A percentile compares a stretch with the other conserved stretches of the same genome.
Conservation (phyloP, 306 rosid genomes). For the Mucuna pruriens region DNA sequence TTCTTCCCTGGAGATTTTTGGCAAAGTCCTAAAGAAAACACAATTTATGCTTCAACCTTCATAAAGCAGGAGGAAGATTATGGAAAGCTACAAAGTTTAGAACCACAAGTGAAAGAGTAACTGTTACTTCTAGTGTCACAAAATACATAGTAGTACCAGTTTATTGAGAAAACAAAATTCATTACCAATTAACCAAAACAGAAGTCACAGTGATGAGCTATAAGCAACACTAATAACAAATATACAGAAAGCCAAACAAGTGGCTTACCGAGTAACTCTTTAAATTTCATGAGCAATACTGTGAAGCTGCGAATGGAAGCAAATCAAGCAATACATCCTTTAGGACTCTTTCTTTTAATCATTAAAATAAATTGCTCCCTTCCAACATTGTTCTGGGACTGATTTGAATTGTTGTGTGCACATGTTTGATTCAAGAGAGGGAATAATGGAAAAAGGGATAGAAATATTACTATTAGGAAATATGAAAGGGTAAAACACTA, state of each 20-base stretch:
- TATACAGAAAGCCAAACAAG: conserved; percentile 8
- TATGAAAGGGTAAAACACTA: not conserved
- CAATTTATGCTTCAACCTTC: conserved; percentile 35
- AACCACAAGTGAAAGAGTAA: conserved; percentile 24
- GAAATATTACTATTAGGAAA: not conserved
- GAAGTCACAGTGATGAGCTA: conserved; percentile 7
- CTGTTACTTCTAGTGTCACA: not conserved
- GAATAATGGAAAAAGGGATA: conserved; percentile 14
- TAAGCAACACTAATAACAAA: not conserved
- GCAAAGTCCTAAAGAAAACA: conserved; percentile 70
- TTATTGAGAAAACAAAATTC: not conserved
- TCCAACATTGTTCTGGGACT: conserved; percentile 1
- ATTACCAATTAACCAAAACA: not conserved
- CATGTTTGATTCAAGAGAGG: conserved; percentile 8
- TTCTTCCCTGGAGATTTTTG: conserved; percentile 81
- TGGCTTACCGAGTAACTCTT: not conserved
- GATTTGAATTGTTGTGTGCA: not conserved
- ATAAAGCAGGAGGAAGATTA: conserved; percentile 33
- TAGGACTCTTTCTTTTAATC: conserved; percentile 9
- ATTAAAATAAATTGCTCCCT: not conserved
- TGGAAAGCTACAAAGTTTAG: conserved; percentile 4
- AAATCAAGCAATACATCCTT: conserved; percentile 2
- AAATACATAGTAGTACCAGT: not conserved
- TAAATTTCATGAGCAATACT: not conserved
- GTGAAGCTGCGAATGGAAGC: not conserved